Percentiles rank a stretch among this genome's conserved stretches.
These are phyloP conservation scores for Agaricus blazei DNA, from an alignment of 768 basidiomycete species.

Conservation along the genomic window DNA sequence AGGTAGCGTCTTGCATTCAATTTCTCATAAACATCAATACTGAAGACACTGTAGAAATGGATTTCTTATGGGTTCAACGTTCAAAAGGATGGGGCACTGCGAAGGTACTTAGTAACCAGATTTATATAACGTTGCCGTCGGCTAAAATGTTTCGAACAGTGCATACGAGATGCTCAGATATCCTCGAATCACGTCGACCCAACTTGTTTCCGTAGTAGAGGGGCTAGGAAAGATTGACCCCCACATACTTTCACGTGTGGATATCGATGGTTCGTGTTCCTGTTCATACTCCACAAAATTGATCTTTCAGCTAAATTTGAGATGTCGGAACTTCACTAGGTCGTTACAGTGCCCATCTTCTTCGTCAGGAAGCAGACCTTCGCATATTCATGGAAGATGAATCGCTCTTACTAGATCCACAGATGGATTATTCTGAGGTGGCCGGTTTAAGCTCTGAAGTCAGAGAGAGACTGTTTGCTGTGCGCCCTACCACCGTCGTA, in stretches of 20 bases:
- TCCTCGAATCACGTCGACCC: slow-evolving; percentile 40
- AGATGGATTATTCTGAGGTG: slow-evolving; percentile 64
- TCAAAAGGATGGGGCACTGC: slow-evolving; percentile 36
- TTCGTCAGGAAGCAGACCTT: slow-evolving; percentile 73
- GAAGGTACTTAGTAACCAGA: slow-evolving; percentile 28
- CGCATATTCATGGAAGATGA: slow-evolving; percentile 74
- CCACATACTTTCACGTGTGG: slow-evolving; percentile 51
- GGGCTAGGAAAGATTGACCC: slow-evolving; percentile 46
- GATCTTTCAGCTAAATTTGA: not conserved
- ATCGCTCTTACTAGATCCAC: slow-evolving; percentile 57
- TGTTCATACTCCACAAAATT: not conserved
- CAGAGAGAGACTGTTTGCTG: slow-evolving; percentile 51
- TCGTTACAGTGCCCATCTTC: slow-evolving; percentile 55
- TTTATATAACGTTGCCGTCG: not conserved
- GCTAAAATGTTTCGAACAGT: slow-evolving; percentile 31
- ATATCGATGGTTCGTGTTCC: slow-evolving; percentile 57
- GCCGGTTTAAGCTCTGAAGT: slow-evolving; percentile 75
- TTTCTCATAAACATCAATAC: not conserved
- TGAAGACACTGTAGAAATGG: slow-evolving; percentile 24
- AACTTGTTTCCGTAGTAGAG: slow-evolving; percentile 41
- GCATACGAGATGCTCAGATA: slow-evolving; percentile 71
- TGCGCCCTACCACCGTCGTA: slow-evolving; percentile 63
- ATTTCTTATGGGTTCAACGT: slow-evolving; percentile 34
- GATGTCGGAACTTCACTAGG: slow-evolving; percentile 30
- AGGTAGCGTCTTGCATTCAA: slow-evolving; percentile 20